Evolutionary conservation across 2,329 filamentous ascomycete species (phyloP), one percentile per base, ranked within the genome.

Genomic region (Cercospora sp.): DNA sequence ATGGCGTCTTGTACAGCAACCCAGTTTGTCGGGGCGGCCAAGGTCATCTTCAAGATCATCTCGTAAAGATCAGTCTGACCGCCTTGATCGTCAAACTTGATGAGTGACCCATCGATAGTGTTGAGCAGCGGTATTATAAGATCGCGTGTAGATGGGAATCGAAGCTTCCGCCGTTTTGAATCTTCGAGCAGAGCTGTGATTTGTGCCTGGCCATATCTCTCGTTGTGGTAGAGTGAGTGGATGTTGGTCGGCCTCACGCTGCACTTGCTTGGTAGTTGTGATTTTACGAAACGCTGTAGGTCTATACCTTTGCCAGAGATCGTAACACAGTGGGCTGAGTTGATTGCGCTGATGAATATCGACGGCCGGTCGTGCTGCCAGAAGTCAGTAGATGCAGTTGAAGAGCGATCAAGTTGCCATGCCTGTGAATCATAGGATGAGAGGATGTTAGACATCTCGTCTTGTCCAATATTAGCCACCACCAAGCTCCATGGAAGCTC

Each of bases 401-500:
- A 10, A 30, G 3, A 18, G n/a, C 7, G 20, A 30, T 45, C 26
- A 60, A 13, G 13, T 4, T 58, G 55, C 7, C 36, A 10, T 45
- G 51, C 60, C 23, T 48, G 33, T 48, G 33, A 31, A 16, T 18
- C 39, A 10, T 62, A 48, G 39, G 33, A 48, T 20, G 60, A 51
- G 8, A 62, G 30, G 9, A 64, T 60, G 12, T 45, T 36, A 12
- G 48, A 58, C 20, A 67, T 58, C 5, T 67, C 65, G 12, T 63
- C 51, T 20, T 26, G 31, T 8, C 53, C 65, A 30, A 63, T 13
- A 33, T 64, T 63, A 13, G 31, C 57, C 16, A 48, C 60, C 13
- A 67, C 18, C 20, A 63, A 18, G 39, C 65, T 67, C 65, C 65
- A 67, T n/a, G 65, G 60, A 23, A 64, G 48, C 3, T 63, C 60